These are phyloP conservation scores for Ettlia oleoabundans DNA, from an alignment of 139 green algal species.

Conservation along the genomic window DNA sequence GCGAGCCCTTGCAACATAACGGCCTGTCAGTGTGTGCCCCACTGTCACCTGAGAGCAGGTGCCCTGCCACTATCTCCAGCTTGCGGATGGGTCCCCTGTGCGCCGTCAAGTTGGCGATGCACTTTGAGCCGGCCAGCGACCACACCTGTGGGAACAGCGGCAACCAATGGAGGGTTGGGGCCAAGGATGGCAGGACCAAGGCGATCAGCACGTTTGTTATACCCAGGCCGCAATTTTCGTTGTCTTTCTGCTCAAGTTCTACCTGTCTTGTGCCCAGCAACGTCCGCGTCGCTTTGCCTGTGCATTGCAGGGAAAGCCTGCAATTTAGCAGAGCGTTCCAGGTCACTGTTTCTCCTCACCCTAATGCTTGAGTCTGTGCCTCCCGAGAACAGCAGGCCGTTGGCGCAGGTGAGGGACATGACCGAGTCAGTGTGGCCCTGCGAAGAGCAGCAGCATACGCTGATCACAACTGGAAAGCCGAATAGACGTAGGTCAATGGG, in stretches of 20 bases:
- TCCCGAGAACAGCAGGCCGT: constrained; percentile 70
- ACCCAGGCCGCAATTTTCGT: too few species aligned
- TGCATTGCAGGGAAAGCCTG: neutral
- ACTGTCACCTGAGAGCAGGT: constrained; percentile 25
- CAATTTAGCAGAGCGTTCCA: neutral
- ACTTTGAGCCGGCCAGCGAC: constrained; percentile 59
- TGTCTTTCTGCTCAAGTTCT: too few species aligned
- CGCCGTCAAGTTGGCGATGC: constrained; percentile 55
- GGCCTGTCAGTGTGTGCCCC: too few species aligned
- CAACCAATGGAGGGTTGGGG: neutral
- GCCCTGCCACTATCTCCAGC: constrained; percentile 26
- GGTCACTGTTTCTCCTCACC: constrained; percentile 12
- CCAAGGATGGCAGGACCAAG: too few species aligned
- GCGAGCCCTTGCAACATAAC: too few species aligned
- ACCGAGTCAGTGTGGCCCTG: constrained; percentile 75
- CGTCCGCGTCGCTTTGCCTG: too few species aligned
- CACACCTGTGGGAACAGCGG: constrained; percentile 63
- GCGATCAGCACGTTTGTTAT: too few species aligned
- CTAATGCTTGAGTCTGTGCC: constrained; percentile 74
- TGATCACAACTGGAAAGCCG: too few species aligned
- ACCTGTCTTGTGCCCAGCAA: too few species aligned
- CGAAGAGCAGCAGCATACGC: too few species aligned
- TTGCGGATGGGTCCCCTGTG: constrained; percentile 78
- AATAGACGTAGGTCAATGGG: too few species aligned
- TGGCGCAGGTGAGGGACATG: constrained; percentile 54